Base-by-base conservation (phyloP, 1,284 basidiomycete species). In the Somion occarium region DNA sequence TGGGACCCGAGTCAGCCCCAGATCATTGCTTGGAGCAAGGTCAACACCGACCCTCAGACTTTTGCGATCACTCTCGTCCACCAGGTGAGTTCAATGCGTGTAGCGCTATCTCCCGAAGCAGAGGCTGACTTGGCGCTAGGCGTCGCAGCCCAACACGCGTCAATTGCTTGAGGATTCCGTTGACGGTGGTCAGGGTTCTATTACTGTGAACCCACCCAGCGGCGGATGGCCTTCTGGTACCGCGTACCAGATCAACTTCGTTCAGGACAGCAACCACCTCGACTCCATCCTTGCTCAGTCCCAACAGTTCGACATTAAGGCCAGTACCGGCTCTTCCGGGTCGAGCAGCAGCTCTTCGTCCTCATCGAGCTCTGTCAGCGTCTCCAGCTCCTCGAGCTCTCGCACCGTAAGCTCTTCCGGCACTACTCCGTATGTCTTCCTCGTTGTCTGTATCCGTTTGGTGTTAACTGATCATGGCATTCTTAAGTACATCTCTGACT, bases 1-100 rank as follows among this genome's bases (percentile, higher is more conserved):
- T 93, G 88, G 88, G 75, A 73, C 18, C 75, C 76, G 59, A 61
- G 64, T 15, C 82, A 82, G 19, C 59, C 74, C 46, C 87, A 91
- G 64, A 72, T 66, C 30, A 69, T 90, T 55, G 53, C 67, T 18
- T 91, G 89, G 88, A 53, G 68, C 2, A 73, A 74, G n/a, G 88
- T 89, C 54, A 53, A 53, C 53, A 85, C 85, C 18, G 88, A 91
- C 61, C 64, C 78, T 0, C 42, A 53, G 48, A 88, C 79, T 69
- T 91, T 93, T 67, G 80, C 84, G 11, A 74, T 79, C 46, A 69
- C 89, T 48, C 74, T 93, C 48, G 74, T 74, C 59, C 88, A 91
- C 69, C 66, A 74, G 64, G 88, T 79, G 52, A 56, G 74, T 66
- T 4, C 23, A 11, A 25, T 45, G 15, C 19, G 39, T 19, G 18